Evolutionary conservation across 2,329 filamentous ascomycete species (phyloP).

Genomic region (Penicillium frequentans): DNA sequence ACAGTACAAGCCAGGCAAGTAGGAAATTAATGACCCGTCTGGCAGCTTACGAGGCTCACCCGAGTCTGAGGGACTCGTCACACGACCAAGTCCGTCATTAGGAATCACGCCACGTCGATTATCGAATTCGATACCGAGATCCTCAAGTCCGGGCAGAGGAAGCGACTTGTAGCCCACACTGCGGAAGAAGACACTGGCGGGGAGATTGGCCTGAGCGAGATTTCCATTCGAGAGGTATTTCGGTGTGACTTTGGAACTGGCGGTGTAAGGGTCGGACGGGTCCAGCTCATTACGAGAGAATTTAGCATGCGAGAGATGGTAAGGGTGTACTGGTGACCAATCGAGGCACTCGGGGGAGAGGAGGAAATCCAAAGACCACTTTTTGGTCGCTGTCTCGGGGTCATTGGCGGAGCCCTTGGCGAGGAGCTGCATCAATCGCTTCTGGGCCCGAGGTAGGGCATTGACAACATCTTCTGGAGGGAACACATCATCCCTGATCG

Average conservation of each 20-base stretch:
- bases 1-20: constrained; percentile 78
- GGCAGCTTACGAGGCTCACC: constrained; percentile 26
- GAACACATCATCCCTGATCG: constrained; percentile 65
- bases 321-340: constrained; percentile 46
- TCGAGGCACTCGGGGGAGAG: constrained; percentile 73
- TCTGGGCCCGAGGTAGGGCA: constrained; percentile 71
- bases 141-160: constrained; percentile 69
- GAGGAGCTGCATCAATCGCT: constrained; percentile 77
- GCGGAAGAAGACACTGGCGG: constrained; percentile 75
- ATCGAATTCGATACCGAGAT: constrained; percentile 78
- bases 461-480: constrained; percentile 62
- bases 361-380: constrained; percentile 84
- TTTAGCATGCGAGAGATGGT: constrained; percentile 61
- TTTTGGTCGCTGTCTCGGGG: constrained; percentile 55
- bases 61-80: constrained; percentile 47
- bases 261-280: constrained; percentile 54
- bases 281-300: constrained; percentile 60
- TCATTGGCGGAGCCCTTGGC: constrained; percentile 67
- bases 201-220: constrained; percentile 50
- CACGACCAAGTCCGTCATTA: constrained; percentile 78
- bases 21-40: constrained; percentile 43
- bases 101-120: constrained; percentile 70
- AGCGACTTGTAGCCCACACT: constrained; percentile 94
- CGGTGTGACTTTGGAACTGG: constrained; percentile 46
- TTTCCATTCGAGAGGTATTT: constrained; percentile 53